Base-by-base conservation (phyloP, 116 monocot species). In the Iris pallida region DNA sequence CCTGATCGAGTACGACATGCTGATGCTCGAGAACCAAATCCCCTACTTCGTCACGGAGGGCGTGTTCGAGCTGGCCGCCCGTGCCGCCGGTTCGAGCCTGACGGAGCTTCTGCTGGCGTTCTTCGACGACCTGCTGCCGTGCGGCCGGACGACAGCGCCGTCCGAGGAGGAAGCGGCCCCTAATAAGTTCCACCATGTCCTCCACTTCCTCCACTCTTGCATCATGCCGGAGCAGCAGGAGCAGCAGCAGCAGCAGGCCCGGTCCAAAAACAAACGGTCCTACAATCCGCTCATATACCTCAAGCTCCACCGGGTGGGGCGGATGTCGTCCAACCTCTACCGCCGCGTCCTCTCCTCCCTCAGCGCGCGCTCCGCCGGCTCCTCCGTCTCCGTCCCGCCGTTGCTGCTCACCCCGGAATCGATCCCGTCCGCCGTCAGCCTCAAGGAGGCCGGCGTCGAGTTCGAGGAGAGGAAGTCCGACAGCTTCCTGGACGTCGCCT, bases 21-120 rank as follows among this genome's bases (percentile, higher is more conserved):
- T 71, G n/a, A n/a, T n/a, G n/a, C n/a, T n/a, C 8, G 62, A 71
- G 9, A 71, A 61, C 58, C 60, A 61, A 53, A 45, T 61, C n/a
- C 59, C 68, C n/a, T n/a, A n/a, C n/a, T 11, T 13, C 49, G 4
- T 15, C 47, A 5, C 9, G 47, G 47, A 48, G 9, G 9, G 47
- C 9, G 47, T 48, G 9, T 48, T 48, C 9, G 9, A 48, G 5
- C 9, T 48, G 47, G 47, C 47, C 5, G 9, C 47, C 47, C 7
- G 9, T 48, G 7, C 5, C 47, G 7, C 5, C 5, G 9, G 9
- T 6, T 48, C 47, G 5, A 6, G 9, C 9, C 47, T 48, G 47
- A 48, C 9, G 7, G 9, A 48, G 47, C 47, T 48, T 9, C 5
- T 48, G 9, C 47, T 48, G 5, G 47, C 47, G 5, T 48, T 48